phyloP scores from a whole-genome alignment of 768 basidiomycete genomes.

The Brasilioporus rufonigricans region DNA sequence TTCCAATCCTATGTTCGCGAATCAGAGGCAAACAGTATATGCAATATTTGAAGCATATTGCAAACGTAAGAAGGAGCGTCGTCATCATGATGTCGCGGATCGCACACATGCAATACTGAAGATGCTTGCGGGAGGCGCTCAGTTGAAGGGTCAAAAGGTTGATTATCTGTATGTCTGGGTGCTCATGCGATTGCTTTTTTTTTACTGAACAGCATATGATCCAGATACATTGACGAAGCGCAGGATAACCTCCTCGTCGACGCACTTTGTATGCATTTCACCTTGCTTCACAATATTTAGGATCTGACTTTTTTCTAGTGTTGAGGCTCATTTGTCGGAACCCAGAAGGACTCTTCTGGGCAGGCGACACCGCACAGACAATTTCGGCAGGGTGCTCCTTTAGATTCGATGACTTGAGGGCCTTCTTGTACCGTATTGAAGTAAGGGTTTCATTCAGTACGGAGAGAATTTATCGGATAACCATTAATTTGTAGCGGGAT shows the following conservation, averaged over 20 bases:
- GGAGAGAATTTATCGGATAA: background rate
- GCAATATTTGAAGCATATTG: slow-evolving; percentile 52
- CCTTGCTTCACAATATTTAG: background rate
- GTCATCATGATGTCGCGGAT: slow-evolving; percentile 59
- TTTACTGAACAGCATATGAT: background rate
- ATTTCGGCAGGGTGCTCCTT: slow-evolving; percentile 74
- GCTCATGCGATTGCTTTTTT: background rate
- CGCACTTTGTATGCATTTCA: slow-evolving; percentile 43
- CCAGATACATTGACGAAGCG: slow-evolving; percentile 67
- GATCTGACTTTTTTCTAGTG: slow-evolving; percentile 39
- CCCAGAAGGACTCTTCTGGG: slow-evolving; percentile 70
- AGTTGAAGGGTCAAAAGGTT: slow-evolving; percentile 41
- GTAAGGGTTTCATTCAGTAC: slow-evolving; percentile 31
- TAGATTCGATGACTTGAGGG: slow-evolving; percentile 67
- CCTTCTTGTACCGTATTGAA: slow-evolving; percentile 62
- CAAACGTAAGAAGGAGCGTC: slow-evolving; percentile 39
- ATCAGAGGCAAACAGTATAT: slow-evolving; percentile 48
- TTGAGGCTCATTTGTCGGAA: slow-evolving; percentile 61
- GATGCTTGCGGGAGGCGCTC: slow-evolving; percentile 26
- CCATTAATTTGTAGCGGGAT: slow-evolving; percentile 19
- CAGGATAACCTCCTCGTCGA: slow-evolving; percentile 74
- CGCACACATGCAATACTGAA: slow-evolving; percentile 55
- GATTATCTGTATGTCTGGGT: slow-evolving; percentile 50
- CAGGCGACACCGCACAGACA: slow-evolving; percentile 78
- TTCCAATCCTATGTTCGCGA: slow-evolving; percentile 52